Evolutionary conservation across 2,329 filamentous ascomycete genomes (phyloP), one percentile per base, ranked within the genome.

Genomic region (Colletotrichum karsti): DNA sequence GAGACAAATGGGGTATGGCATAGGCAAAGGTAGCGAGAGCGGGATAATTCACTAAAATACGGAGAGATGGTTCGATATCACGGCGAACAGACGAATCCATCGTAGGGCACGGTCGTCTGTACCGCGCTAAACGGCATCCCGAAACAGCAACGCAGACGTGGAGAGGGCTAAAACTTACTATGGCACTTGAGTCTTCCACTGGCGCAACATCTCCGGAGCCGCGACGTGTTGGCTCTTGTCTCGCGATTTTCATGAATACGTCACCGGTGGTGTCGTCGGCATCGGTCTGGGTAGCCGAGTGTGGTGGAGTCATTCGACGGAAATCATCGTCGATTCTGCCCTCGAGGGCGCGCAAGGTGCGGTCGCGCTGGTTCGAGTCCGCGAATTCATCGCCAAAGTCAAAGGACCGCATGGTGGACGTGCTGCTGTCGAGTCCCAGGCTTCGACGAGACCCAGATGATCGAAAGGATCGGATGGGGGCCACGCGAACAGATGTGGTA

Each of bases 401-500:
- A 65, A 82, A 84, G 53, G 79, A 78, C 68, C 80, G 79, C 69
- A 80, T 73, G 26, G 79, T 79, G 60, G 81, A 80, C 42, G 76
- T 51, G 71, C 82, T 86, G 84, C 87, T 88, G 73, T 89, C 87
- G 72, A 86, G 78, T 13, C 78, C 78, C 24, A 85, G 78, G 75
- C 86, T 88, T 76, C 84, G 86, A 71, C 88, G 85, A 69, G 86
- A 86, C 72, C 84, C 85, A 39, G 87, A 88, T 26, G 87, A 88
- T 67, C 87, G 83, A 71, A 88, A 88, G 8, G 81, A 80, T 61
- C 87, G 84, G 74, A 88, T 88, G 7, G 87, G 87, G 15, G 87
- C 85, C 42, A 88, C 81, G 53, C 81, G 80, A 66, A 79, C 77
- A 28, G 79, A 77, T 12, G 74, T 73, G 48, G 77, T 72, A 66